Base-by-base conservation (phyloP, 495 filamentous ascomycete genomes). In the Lasiosphaeria ovina region DNA sequence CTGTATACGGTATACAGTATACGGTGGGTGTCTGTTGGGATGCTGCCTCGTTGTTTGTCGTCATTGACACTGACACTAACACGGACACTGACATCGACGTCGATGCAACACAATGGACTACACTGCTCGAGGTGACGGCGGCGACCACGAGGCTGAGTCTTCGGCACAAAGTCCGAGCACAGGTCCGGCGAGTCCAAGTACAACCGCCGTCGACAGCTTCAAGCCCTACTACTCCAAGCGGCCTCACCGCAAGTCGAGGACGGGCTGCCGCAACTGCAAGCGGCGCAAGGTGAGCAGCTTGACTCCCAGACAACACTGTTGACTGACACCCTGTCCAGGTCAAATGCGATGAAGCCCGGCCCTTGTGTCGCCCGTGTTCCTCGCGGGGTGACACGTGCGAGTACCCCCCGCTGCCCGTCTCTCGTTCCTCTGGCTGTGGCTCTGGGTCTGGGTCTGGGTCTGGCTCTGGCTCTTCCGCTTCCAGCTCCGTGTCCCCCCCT, bases 181-280 rank as follows among this genome's bases (percentile, higher is more conserved):
- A 24, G 24, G 24, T 24, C 24, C 24, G 24, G 24, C 24, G 24
- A 24, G 24, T 24, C 24, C 24, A 24, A 24, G 2, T 24, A 1
- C 24, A 24, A 24, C 24, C 24, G 24, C 24, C 24, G 24, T 24
- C 24, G 24, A 24, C 24, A 24, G 24, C 9, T 52, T 62, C 49
- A 75, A 58, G 51, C 73, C 72, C 0, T 81, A 77, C 51, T 70
- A 79, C 50, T 42, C 79, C 34, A 83, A 82, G 62, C 70, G 80
- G 17, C 78, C 81, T 34, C 81, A 82, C 58, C 78, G 71, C 57
- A 83, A 83, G 64, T 80, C 78, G 0, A 72, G 79, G 47, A 68
- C 67, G n/a, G 81, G 81, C 32, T 83, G 81, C 63, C 75, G 77
- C 55, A 76, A 68, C 60, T 77, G 77, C 64, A 82, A 81, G 67